Evolutionary conservation across 306 rosid species (phyloP).

Genomic region (Cyamopsis tetragonoloba): DNA sequence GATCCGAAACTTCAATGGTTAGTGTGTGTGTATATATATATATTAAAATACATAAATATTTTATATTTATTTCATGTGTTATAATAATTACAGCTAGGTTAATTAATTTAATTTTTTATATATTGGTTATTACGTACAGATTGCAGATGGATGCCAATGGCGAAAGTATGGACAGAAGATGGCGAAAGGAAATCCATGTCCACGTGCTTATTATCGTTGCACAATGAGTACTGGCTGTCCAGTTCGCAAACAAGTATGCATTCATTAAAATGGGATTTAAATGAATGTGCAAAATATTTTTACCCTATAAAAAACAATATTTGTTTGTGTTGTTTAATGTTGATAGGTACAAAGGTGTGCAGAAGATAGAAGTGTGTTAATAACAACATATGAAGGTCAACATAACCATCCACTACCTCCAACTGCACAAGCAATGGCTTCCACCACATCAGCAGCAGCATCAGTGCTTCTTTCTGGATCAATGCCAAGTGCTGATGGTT

Average conservation of each 20-base stretch:
- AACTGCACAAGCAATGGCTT: constrained; percentile 63
- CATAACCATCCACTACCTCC: constrained; percentile 85
- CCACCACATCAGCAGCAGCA: constrained; percentile 66
- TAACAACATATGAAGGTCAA: constrained; percentile 72
- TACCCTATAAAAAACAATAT: too few relatives aligned
- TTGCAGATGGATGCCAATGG: constrained; percentile 78
- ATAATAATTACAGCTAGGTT: background rate
- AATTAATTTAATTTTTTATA: background rate
- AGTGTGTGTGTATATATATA: too few relatives aligned
- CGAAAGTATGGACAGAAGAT: constrained; percentile 73
- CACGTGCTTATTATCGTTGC: constrained; percentile 73
- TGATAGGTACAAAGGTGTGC: constrained; percentile 69
- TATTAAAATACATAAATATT: too few relatives aligned
- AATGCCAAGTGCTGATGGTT: constrained; percentile 47
- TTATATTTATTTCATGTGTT: background rate
- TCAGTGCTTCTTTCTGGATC: constrained; percentile 74
- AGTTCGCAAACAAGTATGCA: constrained; percentile 58
- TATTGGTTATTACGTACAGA: constrained; percentile 23
- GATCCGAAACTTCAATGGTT: constrained; percentile 56
- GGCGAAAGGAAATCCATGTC: constrained; percentile 80
- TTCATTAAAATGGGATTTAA: too few relatives aligned
- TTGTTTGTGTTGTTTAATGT: too few relatives aligned
- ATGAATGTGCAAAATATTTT: too few relatives aligned
- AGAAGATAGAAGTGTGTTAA: constrained; percentile 58
- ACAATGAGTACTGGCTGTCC: constrained; percentile 64